phyloP scores from a whole-genome alignment of 768 basidiomycete species.

The Boletales sp. region DNA sequence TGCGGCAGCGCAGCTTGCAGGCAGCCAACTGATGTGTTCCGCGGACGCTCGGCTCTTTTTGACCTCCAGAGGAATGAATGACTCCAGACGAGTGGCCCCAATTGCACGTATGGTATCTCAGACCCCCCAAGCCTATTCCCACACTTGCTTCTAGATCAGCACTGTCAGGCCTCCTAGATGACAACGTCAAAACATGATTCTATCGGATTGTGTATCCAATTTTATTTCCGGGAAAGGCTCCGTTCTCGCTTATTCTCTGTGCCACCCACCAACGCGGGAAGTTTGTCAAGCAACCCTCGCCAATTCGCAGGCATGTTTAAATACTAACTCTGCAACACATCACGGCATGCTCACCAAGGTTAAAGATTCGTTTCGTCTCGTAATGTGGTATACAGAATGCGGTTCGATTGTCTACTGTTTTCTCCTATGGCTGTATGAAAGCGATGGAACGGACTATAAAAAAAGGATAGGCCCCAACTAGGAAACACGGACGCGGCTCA shows the following conservation, averaged over 20 bases:
- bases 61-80: not conserved
- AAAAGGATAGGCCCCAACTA: not conserved
- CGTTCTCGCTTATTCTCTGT: not conserved
- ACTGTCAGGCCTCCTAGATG: not conserved
- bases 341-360: not conserved
- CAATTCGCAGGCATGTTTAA: not conserved
- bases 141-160: not conserved
- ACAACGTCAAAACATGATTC: constrained; percentile 10
- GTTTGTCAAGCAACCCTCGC: not conserved
- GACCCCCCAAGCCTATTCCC: not conserved
- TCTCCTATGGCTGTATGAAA: not conserved
- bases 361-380: not conserved
- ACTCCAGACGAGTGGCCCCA: not conserved
- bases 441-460: not conserved
- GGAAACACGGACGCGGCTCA: not conserved
- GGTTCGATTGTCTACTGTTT: not conserved
- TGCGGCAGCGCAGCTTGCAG: too few species aligned
- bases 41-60: not conserved
- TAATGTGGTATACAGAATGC: constrained; percentile 5
- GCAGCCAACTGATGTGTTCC: not conserved
- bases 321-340: too few species aligned
- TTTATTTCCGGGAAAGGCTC: too few species aligned
- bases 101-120: too few species aligned
- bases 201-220: not conserved
- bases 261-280: not conserved